These are phyloP conservation scores for Penicillium griseofulvum DNA, from an alignment of 2,329 filamentous ascomycete species.

Conservation along the genomic window DNA sequence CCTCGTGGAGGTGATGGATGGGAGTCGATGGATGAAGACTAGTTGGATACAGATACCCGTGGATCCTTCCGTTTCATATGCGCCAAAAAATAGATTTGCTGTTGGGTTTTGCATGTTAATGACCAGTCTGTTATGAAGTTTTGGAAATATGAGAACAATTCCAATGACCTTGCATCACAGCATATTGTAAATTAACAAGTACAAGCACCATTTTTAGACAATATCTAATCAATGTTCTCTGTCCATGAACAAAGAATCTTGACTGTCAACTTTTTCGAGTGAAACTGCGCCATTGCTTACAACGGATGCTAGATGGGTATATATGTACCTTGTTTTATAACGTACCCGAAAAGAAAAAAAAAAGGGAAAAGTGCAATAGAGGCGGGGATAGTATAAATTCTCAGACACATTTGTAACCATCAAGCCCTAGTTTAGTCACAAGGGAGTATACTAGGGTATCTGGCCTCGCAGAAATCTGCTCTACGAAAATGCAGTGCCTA, in stretches of 20 bases:
- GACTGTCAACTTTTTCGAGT: neutral
- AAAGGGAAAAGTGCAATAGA: neutral
- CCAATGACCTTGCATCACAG: neutral
- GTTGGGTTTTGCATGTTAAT: conserved; percentile 13
- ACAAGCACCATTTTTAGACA: neutral
- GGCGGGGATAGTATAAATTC: neutral
- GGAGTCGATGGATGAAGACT: conserved; percentile 57
- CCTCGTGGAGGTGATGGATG: conserved; percentile 52
- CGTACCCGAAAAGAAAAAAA: too few species aligned
- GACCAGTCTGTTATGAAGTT: conserved; percentile 7
- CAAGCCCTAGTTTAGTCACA: too few species aligned
- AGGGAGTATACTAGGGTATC: too few species aligned
- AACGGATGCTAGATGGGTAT: too few species aligned
- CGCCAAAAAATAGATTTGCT: conserved; percentile 23
- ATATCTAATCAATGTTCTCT: neutral
- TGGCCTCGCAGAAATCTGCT: too few species aligned
- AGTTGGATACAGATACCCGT: conserved; percentile 23
- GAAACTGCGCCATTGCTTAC: neutral
- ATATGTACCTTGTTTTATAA: too few species aligned
- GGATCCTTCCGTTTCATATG: conserved; percentile 19
- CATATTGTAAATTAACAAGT: neutral
- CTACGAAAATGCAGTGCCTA: neutral
- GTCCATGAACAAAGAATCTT: neutral
- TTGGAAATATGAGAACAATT: conserved; percentile 1
- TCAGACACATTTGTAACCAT: neutral